Base-by-base conservation (phyloP, 164 flowering plant species). In the Vitis rotundifolia region DNA sequence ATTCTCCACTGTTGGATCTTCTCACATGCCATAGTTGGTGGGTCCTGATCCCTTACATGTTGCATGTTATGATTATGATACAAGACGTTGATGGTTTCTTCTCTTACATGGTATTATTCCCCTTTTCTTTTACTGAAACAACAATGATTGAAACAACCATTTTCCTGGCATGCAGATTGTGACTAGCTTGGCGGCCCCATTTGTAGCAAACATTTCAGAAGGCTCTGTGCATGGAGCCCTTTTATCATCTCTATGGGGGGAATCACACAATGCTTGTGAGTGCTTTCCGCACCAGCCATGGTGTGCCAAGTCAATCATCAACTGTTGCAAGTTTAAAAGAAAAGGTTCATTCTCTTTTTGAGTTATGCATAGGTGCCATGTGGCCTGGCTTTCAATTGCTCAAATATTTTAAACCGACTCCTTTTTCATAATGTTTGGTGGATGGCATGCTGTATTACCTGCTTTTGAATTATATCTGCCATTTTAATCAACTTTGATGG, bases 141-240 rank as follows among this genome's bases (percentile, higher is more conserved):
- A 61, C 61, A 66, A 72, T 67, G 66, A 66, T 72, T 72, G 67
- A 67, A 67, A 53, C 70, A 52, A 60, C 67, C 67, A 44, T 72
- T 72, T 66, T 65, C 69, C 60, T 66, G 59, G 63, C 75, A 28
- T 66, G 75, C 66, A 61, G 75, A 66, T 72, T 29, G 70, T 60
- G 75, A 72, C 60, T 60, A 51, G 31, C 44, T 60, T 52, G 66
- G 56, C 13, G 70, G 70, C 66, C 66, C 75, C 70, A 72, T 59
- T 56, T 1, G 26, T 22, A 22, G 26, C 26, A 22, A 22, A 22
- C 26, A 22, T 22, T 54, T 15, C 54, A 29, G 28, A 68, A 14
- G 54, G 15, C 9, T 31, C 22, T 11, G 10, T 52, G 52, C 15
- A 53, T 53, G 47, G 51, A 61, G 44, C 54, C 28, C 59, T 47